A percentile compares a stretch with the other conserved stretches of the same genome.
Evolutionary conservation across 345 rosid species (phyloP).

Genomic region (Sapria himalayana): DNA sequence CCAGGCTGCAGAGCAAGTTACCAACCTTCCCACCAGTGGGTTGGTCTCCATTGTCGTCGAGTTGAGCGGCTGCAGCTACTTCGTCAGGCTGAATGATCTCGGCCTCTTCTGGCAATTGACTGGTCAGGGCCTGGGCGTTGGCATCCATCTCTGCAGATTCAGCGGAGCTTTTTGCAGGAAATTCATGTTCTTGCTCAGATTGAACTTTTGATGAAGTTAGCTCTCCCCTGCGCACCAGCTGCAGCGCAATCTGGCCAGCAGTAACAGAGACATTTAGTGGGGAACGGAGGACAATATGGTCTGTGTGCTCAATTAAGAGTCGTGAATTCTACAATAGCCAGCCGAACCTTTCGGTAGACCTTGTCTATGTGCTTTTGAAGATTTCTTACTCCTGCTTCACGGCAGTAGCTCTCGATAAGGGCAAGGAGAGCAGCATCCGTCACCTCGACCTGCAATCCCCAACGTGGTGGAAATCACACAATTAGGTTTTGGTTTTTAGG

Average conservation of each 20-base stretch:
- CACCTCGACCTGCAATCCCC: conserved; percentile 52
- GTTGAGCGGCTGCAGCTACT: conserved; percentile 7
- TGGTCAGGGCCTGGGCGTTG: too few relatives aligned
- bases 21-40: conserved; percentile 24
- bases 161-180: conserved; percentile 12
- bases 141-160: conserved; percentile 17
- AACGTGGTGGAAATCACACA: neutral
- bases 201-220: conserved; percentile 24
- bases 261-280: neutral
- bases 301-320: too few relatives aligned
- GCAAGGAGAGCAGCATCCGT: conserved; percentile 75
- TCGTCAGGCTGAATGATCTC: conserved; percentile 7
- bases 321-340: too few relatives aligned
- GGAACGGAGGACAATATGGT: too few relatives aligned
- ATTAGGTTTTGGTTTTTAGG: too few relatives aligned
- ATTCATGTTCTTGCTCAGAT: too few relatives aligned
- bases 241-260: conserved; percentile 58
- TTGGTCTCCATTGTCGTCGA: conserved; percentile 6
- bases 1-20: too few relatives aligned
- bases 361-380: conserved; percentile 98
- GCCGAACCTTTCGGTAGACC: conserved; percentile 87
- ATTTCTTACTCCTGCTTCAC: conserved; percentile 98
- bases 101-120: conserved; percentile 7
- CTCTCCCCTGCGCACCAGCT: conserved; percentile 62
- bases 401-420: conserved; percentile 82